These are phyloP conservation scores for Termitomyces heimii DNA, from an alignment of 768 basidiomycete genomes.

Conservation along the genomic window DNA sequence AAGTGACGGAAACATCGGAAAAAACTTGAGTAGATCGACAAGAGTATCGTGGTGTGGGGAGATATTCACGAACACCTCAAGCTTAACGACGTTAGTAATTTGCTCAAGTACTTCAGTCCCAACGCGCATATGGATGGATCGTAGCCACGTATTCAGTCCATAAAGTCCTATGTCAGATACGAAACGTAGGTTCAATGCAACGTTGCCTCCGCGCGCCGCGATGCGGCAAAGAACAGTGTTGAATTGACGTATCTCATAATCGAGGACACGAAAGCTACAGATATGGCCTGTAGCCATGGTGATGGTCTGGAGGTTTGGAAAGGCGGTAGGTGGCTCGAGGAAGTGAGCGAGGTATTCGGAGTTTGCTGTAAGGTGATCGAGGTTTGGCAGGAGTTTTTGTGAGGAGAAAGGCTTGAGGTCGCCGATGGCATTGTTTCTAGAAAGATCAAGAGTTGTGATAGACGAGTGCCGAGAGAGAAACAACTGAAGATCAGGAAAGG, in stretches of 20 bases:
- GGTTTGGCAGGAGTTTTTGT: conserved; percentile 5
- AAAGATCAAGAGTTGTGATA: conserved; percentile 14
- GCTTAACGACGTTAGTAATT: neutral
- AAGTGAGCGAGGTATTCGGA: conserved; percentile 9
- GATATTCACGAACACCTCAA: conserved; percentile 2
- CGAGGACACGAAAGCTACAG: neutral
- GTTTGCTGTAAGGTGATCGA: conserved; percentile 5
- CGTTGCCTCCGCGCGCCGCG: neutral
- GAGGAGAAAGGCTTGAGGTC: conserved; percentile 1
- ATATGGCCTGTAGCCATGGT: neutral
- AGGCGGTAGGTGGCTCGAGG: conserved; percentile 4
- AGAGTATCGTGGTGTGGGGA: neutral
- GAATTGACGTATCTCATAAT: neutral
- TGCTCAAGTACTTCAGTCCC: neutral
- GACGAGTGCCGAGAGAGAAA: conserved; percentile 16
- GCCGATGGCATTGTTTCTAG: conserved; percentile 8
- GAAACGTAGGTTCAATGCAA: conserved; percentile 4
- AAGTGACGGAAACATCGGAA: conserved; percentile 1
- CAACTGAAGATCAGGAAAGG: conserved; percentile 15
- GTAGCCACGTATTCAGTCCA: neutral
- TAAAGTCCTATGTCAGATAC: conserved; percentile 3
- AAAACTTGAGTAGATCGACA: neutral
- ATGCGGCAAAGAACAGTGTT: conserved; percentile 1
- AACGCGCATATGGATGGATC: neutral
- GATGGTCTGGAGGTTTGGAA: conserved; percentile 1